Conservation (phyloP, 2,329 filamentous ascomycete species). For the Dactylellina sp. region DNA sequence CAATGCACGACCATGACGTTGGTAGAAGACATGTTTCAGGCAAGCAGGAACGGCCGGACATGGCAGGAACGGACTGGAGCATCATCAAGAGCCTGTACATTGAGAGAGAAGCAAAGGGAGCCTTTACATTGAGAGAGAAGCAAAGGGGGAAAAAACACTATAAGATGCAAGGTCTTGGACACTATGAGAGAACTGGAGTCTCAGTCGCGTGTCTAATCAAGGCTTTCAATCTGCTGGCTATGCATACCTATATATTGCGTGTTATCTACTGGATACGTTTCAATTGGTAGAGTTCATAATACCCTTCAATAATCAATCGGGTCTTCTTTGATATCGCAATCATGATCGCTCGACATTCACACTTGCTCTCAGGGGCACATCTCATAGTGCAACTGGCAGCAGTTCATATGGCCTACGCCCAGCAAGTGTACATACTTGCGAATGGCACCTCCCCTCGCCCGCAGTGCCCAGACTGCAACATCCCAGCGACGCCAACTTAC, state of each 20-base stretch:
- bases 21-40: conserved; percentile 9
- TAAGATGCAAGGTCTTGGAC: not conserved
- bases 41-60: not conserved
- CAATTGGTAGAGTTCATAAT: no score
- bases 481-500: conserved; percentile 23
- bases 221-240: no score
- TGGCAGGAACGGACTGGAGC: not conserved
- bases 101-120: no score
- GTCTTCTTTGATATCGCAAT: not conserved
- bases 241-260: no score
- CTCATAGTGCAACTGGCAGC: not conserved
- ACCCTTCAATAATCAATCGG: not conserved
- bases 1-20: conserved; percentile 10
- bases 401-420: conserved; percentile 6
- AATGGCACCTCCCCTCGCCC: conserved; percentile 25
- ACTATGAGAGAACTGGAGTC: no score
- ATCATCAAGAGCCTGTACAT: no score
- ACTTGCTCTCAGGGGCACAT: not conserved
- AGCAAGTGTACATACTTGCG: conserved; percentile 21
- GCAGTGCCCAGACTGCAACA: conserved; percentile 10
- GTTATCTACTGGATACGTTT: no score
- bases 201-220: no score
- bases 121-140: no score
- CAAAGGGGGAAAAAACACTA: not conserved
- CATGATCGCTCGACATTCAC: not conserved